A percentile compares a stretch with the other conserved stretches of the same genome.
Conservation (phyloP, 129 eudicot genomes). For the carrot (Daucus carota) region DNA sequence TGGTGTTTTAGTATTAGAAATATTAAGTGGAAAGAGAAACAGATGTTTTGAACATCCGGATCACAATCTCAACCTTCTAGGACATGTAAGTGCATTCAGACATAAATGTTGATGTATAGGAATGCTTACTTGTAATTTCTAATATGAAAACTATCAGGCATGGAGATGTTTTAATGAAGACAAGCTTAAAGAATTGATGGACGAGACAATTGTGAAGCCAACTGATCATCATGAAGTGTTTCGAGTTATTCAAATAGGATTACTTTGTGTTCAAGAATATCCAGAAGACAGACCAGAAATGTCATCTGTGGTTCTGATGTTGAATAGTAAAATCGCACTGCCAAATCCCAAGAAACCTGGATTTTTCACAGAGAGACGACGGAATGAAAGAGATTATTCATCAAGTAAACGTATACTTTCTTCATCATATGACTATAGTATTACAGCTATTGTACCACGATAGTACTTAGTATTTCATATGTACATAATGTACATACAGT, state of each 20-base stretch:
- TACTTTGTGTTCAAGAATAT: conserved; percentile 28
- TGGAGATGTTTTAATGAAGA: conserved; percentile 3
- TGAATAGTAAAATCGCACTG: not conserved
- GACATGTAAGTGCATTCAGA: conserved; percentile 10
- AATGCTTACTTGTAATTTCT: not conserved
- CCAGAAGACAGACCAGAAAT: conserved; percentile 24
- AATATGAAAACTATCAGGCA: not conserved
- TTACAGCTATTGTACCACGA: not conserved
- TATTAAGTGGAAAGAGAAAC: conserved; percentile 15
- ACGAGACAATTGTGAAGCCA: conserved; percentile 5
- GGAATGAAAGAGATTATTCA: not conserved
- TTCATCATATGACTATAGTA: not conserved
- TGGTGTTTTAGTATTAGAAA: conserved; percentile 6
- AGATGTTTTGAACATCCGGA: conserved; percentile 8
- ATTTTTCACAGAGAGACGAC: not conserved
- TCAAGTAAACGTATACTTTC: not conserved
- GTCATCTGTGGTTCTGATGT: conserved; percentile 6
- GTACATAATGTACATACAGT: too few relatives aligned
- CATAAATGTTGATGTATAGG: not conserved
- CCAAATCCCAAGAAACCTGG: conserved; percentile 1
- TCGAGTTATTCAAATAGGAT: conserved; percentile 26
- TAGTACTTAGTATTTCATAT: not conserved
- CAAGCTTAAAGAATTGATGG: conserved; percentile 9
- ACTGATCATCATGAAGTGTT: conserved; percentile 14
- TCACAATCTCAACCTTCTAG: conserved; percentile 4